phyloP scores from a whole-genome alignment of 208 protist genomes.

The Trypanosoma caninum region DNA sequence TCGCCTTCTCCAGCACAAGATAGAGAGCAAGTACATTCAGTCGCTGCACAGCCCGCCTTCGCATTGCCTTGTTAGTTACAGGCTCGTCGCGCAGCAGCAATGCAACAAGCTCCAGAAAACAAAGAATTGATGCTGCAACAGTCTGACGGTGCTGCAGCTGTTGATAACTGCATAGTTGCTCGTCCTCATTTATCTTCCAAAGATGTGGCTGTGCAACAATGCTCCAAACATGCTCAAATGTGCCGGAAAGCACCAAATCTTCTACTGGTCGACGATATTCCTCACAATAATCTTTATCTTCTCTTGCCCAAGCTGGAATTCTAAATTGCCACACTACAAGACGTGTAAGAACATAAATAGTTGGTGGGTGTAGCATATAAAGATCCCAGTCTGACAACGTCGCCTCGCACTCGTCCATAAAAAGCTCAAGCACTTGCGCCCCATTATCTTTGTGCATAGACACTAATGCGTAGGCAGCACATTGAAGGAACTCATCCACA shows the following conservation, averaged over 20 bases:
- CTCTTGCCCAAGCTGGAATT: background rate
- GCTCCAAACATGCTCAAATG: constrained; percentile 82
- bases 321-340: constrained; percentile 80
- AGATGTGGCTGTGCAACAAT: constrained; percentile 71
- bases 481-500: constrained; percentile 73
- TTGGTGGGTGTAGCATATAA: constrained; percentile 73
- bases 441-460: background rate
- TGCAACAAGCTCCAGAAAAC: constrained; percentile 56
- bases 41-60: constrained; percentile 10
- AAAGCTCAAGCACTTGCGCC: constrained; percentile 20
- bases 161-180: constrained; percentile 65
- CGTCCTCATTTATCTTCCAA: constrained; percentile 78
- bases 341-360: constrained; percentile 71
- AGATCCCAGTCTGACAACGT: constrained; percentile 77
- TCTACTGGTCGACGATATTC: constrained; percentile 27
- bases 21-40: constrained; percentile 65
- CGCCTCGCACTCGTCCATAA: constrained; percentile 62
- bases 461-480: constrained; percentile 44
- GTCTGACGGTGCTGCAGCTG: constrained; percentile 77
- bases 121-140: constrained; percentile 67
- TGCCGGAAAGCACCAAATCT: constrained; percentile 50
- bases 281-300: too few species aligned
- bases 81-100: constrained; percentile 19
- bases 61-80: background rate
- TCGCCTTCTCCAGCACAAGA: constrained; percentile 84